A percentile compares a stretch with the other conserved stretches of the same genome.
phyloP scores from a whole-genome alignment of 2,329 filamentous ascomycete species.

The Penicillium paneum region DNA sequence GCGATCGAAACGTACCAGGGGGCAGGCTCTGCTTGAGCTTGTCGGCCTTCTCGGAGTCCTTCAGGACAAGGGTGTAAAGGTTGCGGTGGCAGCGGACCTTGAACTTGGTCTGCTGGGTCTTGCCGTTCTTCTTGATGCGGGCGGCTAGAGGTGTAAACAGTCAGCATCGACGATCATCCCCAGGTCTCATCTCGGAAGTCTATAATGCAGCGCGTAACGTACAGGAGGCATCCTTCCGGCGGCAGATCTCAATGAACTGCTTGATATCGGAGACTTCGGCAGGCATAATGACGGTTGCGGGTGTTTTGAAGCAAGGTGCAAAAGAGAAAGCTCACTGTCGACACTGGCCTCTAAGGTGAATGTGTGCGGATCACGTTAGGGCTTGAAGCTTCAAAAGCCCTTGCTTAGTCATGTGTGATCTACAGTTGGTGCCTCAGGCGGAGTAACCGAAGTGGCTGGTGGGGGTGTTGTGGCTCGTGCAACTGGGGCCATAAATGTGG shows the following conservation, averaged over 20 bases:
- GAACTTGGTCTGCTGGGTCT: slow-evolving; percentile 95
- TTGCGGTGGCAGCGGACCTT: slow-evolving; percentile 98
- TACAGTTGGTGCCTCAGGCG: slow-evolving; percentile 4
- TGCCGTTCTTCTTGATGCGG: slow-evolving; percentile 94
- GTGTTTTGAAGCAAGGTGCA: slow-evolving; percentile 22
- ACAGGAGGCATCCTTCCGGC: slow-evolving; percentile 99
- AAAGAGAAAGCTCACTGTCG: slow-evolving; percentile 19
- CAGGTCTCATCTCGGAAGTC: slow-evolving; percentile 1
- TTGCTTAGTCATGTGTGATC: slow-evolving; percentile 15
- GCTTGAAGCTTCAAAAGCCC: slow-evolving; percentile 20
- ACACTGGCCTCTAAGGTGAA: slow-evolving; percentile 13
- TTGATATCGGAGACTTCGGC: slow-evolving; percentile 98
- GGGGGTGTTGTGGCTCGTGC: neutral
- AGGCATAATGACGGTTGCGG: slow-evolving; percentile 72
- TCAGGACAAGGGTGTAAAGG: slow-evolving; percentile 97
- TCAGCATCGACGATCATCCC: slow-evolving; percentile 13
- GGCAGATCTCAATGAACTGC: slow-evolving; percentile 99
- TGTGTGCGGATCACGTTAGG: slow-evolving; percentile 29
- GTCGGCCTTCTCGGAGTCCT: slow-evolving; percentile 99
- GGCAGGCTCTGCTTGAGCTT: slow-evolving; percentile 99
- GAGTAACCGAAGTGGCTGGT: slow-evolving; percentile 1
- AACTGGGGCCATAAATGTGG: neutral
- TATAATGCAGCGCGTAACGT: slow-evolving; percentile 50
- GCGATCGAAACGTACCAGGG: slow-evolving; percentile 68
- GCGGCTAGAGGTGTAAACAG: slow-evolving; percentile 58